Conservation (phyloP, 441 rosid species). For the Mallotus repandus region DNA sequence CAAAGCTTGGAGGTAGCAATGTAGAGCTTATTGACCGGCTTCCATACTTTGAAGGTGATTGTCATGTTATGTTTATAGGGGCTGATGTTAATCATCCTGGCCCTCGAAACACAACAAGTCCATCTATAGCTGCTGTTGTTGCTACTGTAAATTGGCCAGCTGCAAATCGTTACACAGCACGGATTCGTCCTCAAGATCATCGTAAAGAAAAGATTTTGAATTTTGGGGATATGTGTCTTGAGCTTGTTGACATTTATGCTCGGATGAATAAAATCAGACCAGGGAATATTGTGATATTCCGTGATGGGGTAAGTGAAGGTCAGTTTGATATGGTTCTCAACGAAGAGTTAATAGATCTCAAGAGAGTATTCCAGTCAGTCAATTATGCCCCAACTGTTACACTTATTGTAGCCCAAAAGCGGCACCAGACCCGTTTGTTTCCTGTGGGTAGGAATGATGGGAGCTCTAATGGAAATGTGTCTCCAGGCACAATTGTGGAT, state of each 20-base stretch:
- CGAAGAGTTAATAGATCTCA: conserved; percentile 56
- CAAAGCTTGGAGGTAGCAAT: conserved; percentile 89
- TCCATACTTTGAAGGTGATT: conserved; percentile 38
- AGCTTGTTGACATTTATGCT: conserved; percentile 49
- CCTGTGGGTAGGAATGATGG: conserved; percentile 37
- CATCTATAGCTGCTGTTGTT: conserved; percentile 84
- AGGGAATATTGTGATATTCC: conserved; percentile 55
- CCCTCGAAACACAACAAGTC: conserved; percentile 46
- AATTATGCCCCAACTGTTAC: conserved; percentile 58
- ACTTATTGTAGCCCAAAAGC: conserved; percentile 71
- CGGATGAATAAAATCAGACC: conserved; percentile 45
- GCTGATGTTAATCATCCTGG: conserved; percentile 88
- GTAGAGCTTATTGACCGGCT: conserved; percentile 55
- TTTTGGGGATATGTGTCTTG: conserved; percentile 61
- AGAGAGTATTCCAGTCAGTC: conserved; percentile 35
- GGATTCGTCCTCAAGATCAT: conserved; percentile 58
- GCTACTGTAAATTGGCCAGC: conserved; percentile 77
- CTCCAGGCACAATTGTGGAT: conserved; percentile 81
- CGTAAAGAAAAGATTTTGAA: conserved; percentile 56
- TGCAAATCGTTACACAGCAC: conserved; percentile 66
- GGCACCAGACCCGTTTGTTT: conserved; percentile 80
- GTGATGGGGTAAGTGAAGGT: conserved; percentile 83
- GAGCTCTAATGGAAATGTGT: conserved; percentile 46
- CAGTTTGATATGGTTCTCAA: conserved; percentile 91
- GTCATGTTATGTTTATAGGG: conserved; percentile 71